Percentiles rank a stretch among this genome's conserved stretches.
These are phyloP conservation scores for Ceratocystis destructans DNA, from an alignment of 2,329 filamentous ascomycete species.

Conservation along the genomic window DNA sequence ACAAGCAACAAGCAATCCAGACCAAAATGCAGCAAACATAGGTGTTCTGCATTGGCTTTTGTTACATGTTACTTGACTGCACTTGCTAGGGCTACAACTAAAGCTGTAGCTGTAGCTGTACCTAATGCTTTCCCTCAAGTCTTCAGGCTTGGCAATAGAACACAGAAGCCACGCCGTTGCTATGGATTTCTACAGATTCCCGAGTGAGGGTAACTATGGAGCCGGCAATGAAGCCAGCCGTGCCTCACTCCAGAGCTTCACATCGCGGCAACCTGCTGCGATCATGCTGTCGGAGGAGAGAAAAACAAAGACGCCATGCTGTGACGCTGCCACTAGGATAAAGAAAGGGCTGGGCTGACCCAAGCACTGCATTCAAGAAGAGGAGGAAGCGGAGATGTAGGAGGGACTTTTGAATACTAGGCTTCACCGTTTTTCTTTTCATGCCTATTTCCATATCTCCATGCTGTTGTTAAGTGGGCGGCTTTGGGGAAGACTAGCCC, in stretches of 20 bases:
- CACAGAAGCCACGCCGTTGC: too few species aligned
- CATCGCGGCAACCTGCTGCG: neutral
- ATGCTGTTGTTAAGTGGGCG: neutral
- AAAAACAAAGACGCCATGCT: too few species aligned
- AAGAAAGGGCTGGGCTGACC: neutral
- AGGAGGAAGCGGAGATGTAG: neutral
- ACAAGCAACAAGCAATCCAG: neutral
- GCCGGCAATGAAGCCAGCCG: neutral
- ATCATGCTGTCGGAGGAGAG: neutral
- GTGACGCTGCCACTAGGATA: neutral
- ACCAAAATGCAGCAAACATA: neutral
- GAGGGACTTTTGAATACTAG: conserved; percentile 4
- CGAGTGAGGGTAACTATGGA: too few species aligned
- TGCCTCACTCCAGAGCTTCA: neutral
- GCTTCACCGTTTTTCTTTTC: neutral
- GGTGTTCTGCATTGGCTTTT: too few species aligned
- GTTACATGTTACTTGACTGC: too few species aligned
- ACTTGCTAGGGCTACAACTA: too few species aligned
- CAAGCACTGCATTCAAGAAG: neutral
- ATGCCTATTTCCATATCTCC: neutral
- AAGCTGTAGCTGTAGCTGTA: neutral
- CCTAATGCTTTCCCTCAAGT: neutral
- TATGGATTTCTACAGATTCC: too few species aligned
- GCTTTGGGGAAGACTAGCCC: neutral
- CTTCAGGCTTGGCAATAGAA: too few species aligned